phyloP scores from a whole-genome alignment of 148 eudicot genomes.

The Arbutus unedo region DNA sequence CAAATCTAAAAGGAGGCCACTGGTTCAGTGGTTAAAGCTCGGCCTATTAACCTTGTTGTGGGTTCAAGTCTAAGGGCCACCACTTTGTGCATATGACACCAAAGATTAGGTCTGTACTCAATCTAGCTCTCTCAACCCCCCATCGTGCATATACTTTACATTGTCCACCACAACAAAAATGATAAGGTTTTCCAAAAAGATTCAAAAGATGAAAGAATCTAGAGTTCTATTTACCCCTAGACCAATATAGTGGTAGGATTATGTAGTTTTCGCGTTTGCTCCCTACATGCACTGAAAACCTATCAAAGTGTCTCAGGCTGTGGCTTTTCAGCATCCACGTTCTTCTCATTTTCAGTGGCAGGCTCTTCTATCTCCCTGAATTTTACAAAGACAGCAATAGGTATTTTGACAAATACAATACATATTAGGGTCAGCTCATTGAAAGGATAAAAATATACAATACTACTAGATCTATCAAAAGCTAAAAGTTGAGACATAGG shows the following conservation, averaged over 20 bases:
- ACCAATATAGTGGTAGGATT: neutral
- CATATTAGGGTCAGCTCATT: neutral
- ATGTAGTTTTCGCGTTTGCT: neutral
- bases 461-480: neutral
- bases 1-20: too few species aligned
- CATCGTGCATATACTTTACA: neutral
- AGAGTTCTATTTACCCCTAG: neutral
- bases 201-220: neutral
- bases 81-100: too few species aligned
- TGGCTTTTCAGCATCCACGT: slow-evolving; percentile 37
- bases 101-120: too few species aligned
- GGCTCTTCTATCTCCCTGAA: slow-evolving; percentile 57
- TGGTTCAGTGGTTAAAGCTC: too few species aligned
- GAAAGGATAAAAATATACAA: neutral
- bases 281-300: neutral
- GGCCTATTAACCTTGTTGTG: too few species aligned
- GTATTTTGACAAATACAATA: neutral
- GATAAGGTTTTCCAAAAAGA: neutral
- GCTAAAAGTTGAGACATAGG: neutral
- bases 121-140: too few species aligned
- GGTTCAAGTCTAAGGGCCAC: too few species aligned
- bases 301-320: slow-evolving; percentile 27
- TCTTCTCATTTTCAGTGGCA: slow-evolving; percentile 52
- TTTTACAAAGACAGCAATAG: neutral
- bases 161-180: neutral